Evolutionary conservation across 2,329 filamentous ascomycete genomes (phyloP).

Genomic region (Colletotrichum sp.): DNA sequence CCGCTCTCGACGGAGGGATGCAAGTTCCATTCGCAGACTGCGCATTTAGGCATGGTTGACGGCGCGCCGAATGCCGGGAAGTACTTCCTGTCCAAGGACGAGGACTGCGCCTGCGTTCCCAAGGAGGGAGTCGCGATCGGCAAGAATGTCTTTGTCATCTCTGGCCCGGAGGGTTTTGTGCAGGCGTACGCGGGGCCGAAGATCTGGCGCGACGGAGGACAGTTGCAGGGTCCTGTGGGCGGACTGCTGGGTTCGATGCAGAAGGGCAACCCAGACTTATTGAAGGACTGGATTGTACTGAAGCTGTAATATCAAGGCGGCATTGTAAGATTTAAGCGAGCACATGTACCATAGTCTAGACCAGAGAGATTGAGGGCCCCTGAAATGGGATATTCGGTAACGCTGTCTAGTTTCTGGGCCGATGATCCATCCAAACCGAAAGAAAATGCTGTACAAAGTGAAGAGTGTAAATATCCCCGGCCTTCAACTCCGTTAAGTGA

Average conservation of each 20-base stretch:
- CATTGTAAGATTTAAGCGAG: neutral
- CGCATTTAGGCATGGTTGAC: slow-evolving; percentile 24
- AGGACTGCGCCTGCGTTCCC: slow-evolving; percentile 29
- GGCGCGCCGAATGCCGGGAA: slow-evolving; percentile 20
- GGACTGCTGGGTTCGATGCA: slow-evolving; percentile 71
- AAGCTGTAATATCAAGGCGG: slow-evolving; percentile 46
- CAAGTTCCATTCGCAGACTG: slow-evolving; percentile 32
- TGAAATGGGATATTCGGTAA: slow-evolving; percentile 1
- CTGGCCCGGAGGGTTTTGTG: slow-evolving; percentile 91
- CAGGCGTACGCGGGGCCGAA: slow-evolving; percentile 81
- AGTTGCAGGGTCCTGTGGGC: slow-evolving; percentile 76
- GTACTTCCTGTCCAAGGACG: neutral
- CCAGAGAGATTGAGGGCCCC: neutral
- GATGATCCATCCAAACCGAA: slow-evolving; percentile 1
- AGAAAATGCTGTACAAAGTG: slow-evolving; percentile 11
- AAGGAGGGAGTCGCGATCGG: slow-evolving; percentile 36
- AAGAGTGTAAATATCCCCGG: neutral
- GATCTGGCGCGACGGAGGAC: slow-evolving; percentile 72
- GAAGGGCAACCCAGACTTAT: slow-evolving; percentile 41
- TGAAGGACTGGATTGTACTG: slow-evolving; percentile 55
- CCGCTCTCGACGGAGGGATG: slow-evolving; percentile 32
- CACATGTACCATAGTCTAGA: neutral
- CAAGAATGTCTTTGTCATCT: slow-evolving; percentile 78
- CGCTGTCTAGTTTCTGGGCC: slow-evolving; percentile 22
- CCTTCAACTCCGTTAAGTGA: slow-evolving; percentile 12